Conservation (phyloP, 2,329 filamentous ascomycete genomes). For the Ophiosphaerella narmari region DNA sequence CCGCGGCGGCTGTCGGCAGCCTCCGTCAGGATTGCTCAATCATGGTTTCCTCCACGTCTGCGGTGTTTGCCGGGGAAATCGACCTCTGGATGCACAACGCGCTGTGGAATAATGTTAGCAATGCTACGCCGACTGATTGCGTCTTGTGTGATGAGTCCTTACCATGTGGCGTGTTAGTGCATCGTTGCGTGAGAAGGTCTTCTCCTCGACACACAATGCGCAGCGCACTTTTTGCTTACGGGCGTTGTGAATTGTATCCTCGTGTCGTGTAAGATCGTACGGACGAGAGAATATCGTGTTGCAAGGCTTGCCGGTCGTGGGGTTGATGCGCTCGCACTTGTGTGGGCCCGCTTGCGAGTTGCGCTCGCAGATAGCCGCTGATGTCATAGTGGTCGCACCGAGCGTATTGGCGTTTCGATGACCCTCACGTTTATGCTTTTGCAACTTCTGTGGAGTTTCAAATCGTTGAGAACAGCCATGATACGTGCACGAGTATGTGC, state of each 20-base stretch:
- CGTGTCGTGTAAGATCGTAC: slow-evolving; percentile 94
- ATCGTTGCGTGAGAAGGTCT: slow-evolving; percentile 95
- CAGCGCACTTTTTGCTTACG: slow-evolving; percentile 95
- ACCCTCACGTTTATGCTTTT: slow-evolving; percentile 94
- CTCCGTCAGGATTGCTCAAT: slow-evolving; percentile 27
- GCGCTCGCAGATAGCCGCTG: slow-evolving; percentile 60
- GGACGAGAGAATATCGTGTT: slow-evolving; percentile 92
- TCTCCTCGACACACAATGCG: slow-evolving; percentile 90
- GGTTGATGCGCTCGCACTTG: slow-evolving; percentile 90
- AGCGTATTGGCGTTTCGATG: slow-evolving; percentile 64
- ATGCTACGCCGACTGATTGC: slow-evolving; percentile 12
- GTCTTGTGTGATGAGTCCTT: slow-evolving; percentile 26
- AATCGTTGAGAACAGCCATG: slow-evolving; percentile 89
- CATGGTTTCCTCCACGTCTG: slow-evolving; percentile 46
- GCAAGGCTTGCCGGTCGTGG: slow-evolving; percentile 92
- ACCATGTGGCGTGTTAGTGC: slow-evolving; percentile 88
- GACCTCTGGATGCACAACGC: slow-evolving; percentile 89
- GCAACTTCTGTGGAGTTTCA: slow-evolving; percentile 81
- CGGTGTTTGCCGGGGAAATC: slow-evolving; percentile 74
- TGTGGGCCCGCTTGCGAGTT: slow-evolving; percentile 94
- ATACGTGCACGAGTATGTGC: slow-evolving; percentile 95
- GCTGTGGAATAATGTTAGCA: slow-evolving; percentile 42
- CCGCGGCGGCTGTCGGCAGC: slow-evolving; percentile 17
- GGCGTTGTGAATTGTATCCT: slow-evolving; percentile 96
- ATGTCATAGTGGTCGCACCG: slow-evolving; percentile 53